Conservation (phyloP, 2,329 filamentous ascomycete genomes). For the Xylariaceae sp. region DNA sequence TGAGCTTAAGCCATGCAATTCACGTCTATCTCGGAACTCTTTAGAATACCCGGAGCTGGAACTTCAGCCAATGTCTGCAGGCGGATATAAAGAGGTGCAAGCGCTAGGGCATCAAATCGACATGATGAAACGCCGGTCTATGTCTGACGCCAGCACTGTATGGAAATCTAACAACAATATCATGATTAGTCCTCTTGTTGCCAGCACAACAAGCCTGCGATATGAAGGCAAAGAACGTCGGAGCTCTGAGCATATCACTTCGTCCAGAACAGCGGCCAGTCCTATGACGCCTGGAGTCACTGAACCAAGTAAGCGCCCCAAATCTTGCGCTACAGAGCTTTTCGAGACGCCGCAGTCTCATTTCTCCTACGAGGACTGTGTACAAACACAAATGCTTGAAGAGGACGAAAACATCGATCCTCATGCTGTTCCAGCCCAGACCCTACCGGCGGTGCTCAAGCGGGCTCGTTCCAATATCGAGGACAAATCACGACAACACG, state of each 20-base stretch:
- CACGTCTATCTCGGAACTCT: slow-evolving; percentile 11
- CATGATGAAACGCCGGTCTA: slow-evolving; percentile 31
- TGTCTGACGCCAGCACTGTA: slow-evolving; percentile 24
- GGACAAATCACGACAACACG: too few species aligned
- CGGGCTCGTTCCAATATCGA: too few species aligned
- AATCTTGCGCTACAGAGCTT: background rate
- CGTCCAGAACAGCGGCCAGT: too few species aligned
- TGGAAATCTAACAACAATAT: slow-evolving; percentile 13
- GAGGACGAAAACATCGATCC: too few species aligned
- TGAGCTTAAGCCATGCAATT: slow-evolving; percentile 4
- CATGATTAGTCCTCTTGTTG: slow-evolving; percentile 18
- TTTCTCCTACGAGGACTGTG: background rate
- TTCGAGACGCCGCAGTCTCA: background rate
- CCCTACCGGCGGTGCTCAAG: too few species aligned
- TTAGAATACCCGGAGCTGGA: slow-evolving; percentile 36
- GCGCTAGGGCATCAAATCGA: slow-evolving; percentile 32
- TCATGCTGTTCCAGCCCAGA: too few species aligned
- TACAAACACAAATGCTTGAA: background rate
- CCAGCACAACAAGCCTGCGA: slow-evolving; percentile 24
- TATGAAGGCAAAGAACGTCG: slow-evolving; percentile 26
- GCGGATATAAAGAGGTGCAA: slow-evolving; percentile 30
- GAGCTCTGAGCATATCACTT: slow-evolving; percentile 8
- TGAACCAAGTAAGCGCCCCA: background rate
- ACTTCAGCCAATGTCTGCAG: slow-evolving; percentile 28
- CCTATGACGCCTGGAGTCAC: too few species aligned